Evolutionary conservation across 2,329 filamentous ascomycete species (phyloP).

Genomic region (Colletotrichum costaricense): DNA sequence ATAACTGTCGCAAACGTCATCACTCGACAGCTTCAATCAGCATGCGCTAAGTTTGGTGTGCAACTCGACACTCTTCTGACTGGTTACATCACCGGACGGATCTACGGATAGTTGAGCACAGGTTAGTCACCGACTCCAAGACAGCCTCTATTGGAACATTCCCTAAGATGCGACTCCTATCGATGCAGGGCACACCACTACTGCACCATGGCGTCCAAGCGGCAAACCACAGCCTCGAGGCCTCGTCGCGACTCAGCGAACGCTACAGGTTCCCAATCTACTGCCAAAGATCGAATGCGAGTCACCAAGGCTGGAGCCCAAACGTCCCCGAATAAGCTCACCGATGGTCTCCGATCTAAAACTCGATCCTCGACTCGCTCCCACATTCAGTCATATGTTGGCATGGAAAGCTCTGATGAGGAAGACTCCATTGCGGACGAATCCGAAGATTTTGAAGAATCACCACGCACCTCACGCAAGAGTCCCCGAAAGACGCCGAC

Average conservation of each 20-base stretch:
- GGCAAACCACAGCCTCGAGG: background rate
- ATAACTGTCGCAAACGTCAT: constrained; percentile 34
- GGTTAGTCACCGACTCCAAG: background rate
- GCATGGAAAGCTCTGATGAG: constrained; percentile 8
- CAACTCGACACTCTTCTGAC: background rate
- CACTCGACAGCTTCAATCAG: background rate
- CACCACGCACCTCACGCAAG: background rate
- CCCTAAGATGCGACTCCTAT: constrained; percentile 15
- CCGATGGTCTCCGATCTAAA: background rate
- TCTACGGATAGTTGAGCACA: background rate
- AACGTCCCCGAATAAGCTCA: background rate
- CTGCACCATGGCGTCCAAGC: constrained; percentile 20
- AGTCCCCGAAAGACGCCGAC: background rate
- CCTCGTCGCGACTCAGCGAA: constrained; percentile 21
- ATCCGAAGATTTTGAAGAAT: background rate
- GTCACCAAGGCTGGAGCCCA: constrained; percentile 9
- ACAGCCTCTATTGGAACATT: background rate
- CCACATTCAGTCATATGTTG: constrained; percentile 3
- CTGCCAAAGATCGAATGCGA: background rate
- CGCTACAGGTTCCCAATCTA: background rate
- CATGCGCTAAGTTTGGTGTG: constrained; percentile 11
- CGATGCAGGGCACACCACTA: constrained; percentile 6
- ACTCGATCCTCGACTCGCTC: constrained; percentile 9
- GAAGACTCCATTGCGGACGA: constrained; percentile 7
- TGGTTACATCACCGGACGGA: background rate